Conservation (phyloP, 2,329 filamentous ascomycete species). For the Neopestalotiopsis rosae region DNA sequence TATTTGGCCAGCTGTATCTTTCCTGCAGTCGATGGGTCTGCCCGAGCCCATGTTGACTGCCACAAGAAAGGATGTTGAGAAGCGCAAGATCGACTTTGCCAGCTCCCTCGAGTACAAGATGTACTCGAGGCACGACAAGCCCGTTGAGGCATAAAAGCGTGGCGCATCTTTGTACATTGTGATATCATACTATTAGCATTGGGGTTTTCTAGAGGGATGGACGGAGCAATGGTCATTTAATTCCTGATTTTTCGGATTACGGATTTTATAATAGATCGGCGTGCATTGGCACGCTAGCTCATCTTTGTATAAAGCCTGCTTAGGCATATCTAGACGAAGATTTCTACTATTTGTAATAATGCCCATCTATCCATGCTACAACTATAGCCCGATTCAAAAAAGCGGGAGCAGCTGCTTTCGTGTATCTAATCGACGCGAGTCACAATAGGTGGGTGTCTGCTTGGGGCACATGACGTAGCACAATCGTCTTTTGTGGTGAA, state of each 20-base stretch:
- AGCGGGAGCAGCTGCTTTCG: too few species aligned
- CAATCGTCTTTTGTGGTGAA: too few species aligned
- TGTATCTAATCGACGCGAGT: too few species aligned
- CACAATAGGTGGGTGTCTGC: too few species aligned
- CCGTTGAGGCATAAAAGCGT: slow-evolving; percentile 41
- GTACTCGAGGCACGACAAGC: slow-evolving; percentile 65
- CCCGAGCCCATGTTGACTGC: slow-evolving; percentile 62
- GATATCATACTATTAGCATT: slow-evolving; percentile 12
- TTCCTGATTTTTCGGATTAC: slow-evolving; percentile 4
- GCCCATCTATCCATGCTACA: not conserved
- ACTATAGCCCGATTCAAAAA: not conserved
- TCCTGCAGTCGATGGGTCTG: slow-evolving; percentile 70
- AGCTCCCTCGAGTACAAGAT: slow-evolving; percentile 64
- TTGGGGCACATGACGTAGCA: too few species aligned
- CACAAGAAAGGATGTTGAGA: slow-evolving; percentile 66
- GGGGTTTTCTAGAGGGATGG: slow-evolving; percentile 4
- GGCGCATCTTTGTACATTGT: slow-evolving; percentile 4
- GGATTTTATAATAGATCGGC: slow-evolving; percentile 10
- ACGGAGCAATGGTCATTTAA: slow-evolving; percentile 8
- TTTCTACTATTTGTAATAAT: not conserved
- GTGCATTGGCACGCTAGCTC: slow-evolving; percentile 6
- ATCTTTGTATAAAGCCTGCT: not conserved
- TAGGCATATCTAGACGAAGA: not conserved
- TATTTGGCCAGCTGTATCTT: slow-evolving; percentile 53
- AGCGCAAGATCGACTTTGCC: slow-evolving; percentile 62